These are phyloP conservation scores for Nymphaea colorata DNA, from an alignment of 164 flowering plant genomes.

Conservation along the genomic window DNA sequence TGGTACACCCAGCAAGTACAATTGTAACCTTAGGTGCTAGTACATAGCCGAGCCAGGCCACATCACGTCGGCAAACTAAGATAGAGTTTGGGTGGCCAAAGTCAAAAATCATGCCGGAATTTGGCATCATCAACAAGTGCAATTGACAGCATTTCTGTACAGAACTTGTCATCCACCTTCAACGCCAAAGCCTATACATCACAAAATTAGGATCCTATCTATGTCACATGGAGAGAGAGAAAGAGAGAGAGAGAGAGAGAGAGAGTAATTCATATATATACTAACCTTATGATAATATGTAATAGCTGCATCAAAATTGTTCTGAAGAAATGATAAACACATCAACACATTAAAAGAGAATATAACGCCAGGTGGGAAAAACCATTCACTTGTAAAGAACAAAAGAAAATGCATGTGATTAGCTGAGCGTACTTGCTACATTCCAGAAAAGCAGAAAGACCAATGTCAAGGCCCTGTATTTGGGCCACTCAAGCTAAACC, in stretches of 20 bases:
- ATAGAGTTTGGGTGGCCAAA: no score
- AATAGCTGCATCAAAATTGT: constrained; percentile 57
- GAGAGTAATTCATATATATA: neutral
- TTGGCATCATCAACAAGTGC: constrained; percentile 58
- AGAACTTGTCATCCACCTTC: constrained; percentile 81
- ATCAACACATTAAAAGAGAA: neutral
- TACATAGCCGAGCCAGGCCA: no score
- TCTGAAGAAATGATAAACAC: constrained; percentile 30
- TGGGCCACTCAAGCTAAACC: no score
- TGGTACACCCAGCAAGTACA: no score
- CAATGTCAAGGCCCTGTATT: no score
- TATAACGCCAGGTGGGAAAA: no score
- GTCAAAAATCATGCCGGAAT: constrained; percentile 19
- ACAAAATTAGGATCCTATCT: constrained; percentile 3
- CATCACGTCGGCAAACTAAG: no score
- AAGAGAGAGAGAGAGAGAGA: constrained; percentile 1
- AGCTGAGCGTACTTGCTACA: no score
- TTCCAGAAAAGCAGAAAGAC: no score
- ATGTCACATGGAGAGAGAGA: neutral
- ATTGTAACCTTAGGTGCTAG: no score
- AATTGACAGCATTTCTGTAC: constrained; percentile 87
- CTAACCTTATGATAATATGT: constrained; percentile 83
- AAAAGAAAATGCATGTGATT: no score
- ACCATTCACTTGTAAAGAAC: no score
- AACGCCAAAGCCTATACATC: constrained; percentile 64